Base-by-base conservation (phyloP, 768 basidiomycete genomes). In the Mycena venus region DNA sequence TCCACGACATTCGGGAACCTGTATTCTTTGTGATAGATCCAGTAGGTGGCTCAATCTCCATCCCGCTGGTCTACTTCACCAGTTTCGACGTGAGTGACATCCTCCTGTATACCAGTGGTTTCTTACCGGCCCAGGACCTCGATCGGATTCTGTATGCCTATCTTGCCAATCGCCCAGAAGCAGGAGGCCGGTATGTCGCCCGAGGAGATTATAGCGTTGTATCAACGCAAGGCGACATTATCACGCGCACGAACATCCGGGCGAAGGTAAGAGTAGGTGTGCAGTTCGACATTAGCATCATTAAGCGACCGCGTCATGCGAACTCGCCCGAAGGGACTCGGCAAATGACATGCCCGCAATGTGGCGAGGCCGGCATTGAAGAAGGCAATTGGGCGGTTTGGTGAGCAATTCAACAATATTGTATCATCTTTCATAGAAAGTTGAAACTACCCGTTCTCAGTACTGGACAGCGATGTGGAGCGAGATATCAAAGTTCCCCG, bases 1-100 rank as follows among this genome's bases (percentile, higher is more conserved):
- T 27, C 6, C 44, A 32, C 29, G 31, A 47, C n/a, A 4, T 63
- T 32, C 27, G 3, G 42, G 62, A 63, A 47, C 42, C 53, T 8
- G 66, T 68, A 6, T 68, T 68, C 23, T 68, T 40, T 12, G 53
- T 68, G 9, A 42, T 32, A 31, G 66, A 68, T 38, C 66, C 66
- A 56, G 11, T 58, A 14, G 66, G 53, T 21, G 23, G 66, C 40
- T 8, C 53, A 23, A 68, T 68, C 10, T 40, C 66, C 9, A 42
- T 68, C 8, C 66, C 38, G 44, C 49, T 68, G 66, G 11, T 29
- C 19, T 47, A 64, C 63, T 64, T 27, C n/a, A 9, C 31, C 32
- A 34, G 47, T 12, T 64, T 64, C 25, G 0, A 34, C 6, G 63
- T 64, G n/a, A 12, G 32, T 21, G n/a, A 3, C 58, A 59, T 51